Evolutionary conservation across 441 rosid genomes (phyloP).

Genomic region (Jatropha multifida): DNA sequence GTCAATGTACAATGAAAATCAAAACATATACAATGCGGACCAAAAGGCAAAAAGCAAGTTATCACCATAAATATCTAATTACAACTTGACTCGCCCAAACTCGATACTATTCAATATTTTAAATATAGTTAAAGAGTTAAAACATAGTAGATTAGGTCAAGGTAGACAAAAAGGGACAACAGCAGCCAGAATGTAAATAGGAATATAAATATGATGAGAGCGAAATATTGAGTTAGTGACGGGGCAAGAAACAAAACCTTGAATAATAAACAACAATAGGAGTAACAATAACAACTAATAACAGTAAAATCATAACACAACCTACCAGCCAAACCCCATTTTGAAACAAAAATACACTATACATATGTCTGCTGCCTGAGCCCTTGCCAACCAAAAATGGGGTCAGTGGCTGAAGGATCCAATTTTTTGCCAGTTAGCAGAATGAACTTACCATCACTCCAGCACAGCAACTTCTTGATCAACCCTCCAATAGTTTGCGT

Average conservation of each 20-base stretch:
- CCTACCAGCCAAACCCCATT: conserved; percentile 43
- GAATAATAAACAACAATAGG: conserved; percentile 37
- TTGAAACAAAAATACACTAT: conserved; percentile 55
- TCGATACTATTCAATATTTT: too few relatives aligned
- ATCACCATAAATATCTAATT: too few relatives aligned
- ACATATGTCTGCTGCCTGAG: conserved; percentile 42
- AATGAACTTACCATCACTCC: conserved; percentile 42
- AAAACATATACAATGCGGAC: too few relatives aligned
- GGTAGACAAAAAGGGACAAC: neutral
- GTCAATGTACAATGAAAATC: too few relatives aligned
- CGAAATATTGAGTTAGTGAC: conserved; percentile 21
- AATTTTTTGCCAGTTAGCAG: conserved; percentile 16
- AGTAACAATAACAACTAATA: conserved; percentile 29
- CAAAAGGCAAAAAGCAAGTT: too few relatives aligned
- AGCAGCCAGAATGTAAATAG: neutral
- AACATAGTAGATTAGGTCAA: neutral
- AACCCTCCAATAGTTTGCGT: conserved; percentile 88
- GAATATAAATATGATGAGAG: conserved; percentile 20
- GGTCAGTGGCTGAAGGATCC: conserved; percentile 24
- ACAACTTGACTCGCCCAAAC: too few relatives aligned
- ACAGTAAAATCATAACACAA: conserved; percentile 33
- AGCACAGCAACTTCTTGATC: conserved; percentile 85
- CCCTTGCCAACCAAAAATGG: conserved; percentile 33
- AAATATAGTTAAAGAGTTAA: too few relatives aligned
- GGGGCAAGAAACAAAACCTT: conserved; percentile 29